Percentiles rank a stretch among this genome's conserved stretches.
Conservation (phyloP, 2,329 filamentous ascomycete species). For the Verticillium nonalfalfae region DNA sequence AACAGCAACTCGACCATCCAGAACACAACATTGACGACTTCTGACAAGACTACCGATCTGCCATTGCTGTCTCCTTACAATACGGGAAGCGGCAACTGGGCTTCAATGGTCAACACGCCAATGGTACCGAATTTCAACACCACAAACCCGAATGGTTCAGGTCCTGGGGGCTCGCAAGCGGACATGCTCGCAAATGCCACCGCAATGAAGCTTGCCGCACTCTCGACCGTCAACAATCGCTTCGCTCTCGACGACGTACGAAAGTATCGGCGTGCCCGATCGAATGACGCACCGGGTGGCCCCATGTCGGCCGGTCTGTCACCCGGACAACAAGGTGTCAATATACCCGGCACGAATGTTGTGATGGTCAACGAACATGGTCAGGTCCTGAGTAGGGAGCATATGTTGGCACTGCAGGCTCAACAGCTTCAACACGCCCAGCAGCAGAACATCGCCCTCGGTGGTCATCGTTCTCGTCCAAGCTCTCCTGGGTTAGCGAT, state of each 20-base stretch:
- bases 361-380: slow-evolving; percentile 95
- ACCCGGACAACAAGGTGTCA: slow-evolving; percentile 24
- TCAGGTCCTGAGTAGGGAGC: slow-evolving; percentile 78
- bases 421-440: slow-evolving; percentile 42
- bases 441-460: slow-evolving; percentile 40
- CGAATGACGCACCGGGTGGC: slow-evolving; percentile 69
- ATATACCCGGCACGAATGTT: slow-evolving; percentile 66
- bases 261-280: slow-evolving; percentile 88
- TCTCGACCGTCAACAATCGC: slow-evolving; percentile 97
- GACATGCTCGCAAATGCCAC: slow-evolving; percentile 99
- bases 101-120: slow-evolving; percentile 95
- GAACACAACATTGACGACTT: slow-evolving; percentile 71
- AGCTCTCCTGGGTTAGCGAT: slow-evolving; percentile 83
- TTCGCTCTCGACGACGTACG: slow-evolving; percentile 95
- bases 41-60: slow-evolving; percentile 64
- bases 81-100: slow-evolving; percentile 85
- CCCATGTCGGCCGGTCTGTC: not conserved
- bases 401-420: slow-evolving; percentile 74
- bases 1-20: slow-evolving; percentile 67
- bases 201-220: slow-evolving; percentile 94
- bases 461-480: slow-evolving; percentile 73
- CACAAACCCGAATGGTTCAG: slow-evolving; percentile 38
- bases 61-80: slow-evolving; percentile 82
- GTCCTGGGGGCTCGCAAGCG: slow-evolving; percentile 57
- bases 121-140: slow-evolving; percentile 81